Percentiles rank a stretch among this genome's conserved stretches.
These are phyloP conservation scores for Didymella sp. DNA, from an alignment of 2,329 filamentous ascomycete genomes.

Conservation along the genomic window DNA sequence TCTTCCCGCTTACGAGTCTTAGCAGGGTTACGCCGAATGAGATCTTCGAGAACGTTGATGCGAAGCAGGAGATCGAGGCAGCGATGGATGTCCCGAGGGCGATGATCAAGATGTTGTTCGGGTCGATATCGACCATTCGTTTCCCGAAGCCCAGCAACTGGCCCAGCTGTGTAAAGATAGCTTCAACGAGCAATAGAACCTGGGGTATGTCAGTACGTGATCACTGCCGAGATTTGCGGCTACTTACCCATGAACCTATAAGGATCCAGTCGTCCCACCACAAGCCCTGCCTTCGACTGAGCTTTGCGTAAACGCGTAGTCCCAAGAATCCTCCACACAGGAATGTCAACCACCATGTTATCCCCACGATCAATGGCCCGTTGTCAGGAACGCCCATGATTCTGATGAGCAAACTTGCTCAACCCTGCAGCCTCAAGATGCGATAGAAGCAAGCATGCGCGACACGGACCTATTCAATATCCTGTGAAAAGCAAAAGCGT, in stretches of 20 bases:
- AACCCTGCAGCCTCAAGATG: neutral
- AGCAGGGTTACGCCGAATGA: conserved; percentile 41
- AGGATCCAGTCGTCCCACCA: conserved; percentile 45
- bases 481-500: conserved; percentile 4
- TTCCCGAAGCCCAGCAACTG: conserved; percentile 35
- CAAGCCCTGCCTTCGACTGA: conserved; percentile 32
- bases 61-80: conserved; percentile 36
- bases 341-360: conserved; percentile 36
- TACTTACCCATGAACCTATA: conserved; percentile 34
- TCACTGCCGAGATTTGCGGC: neutral
- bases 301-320: conserved; percentile 38
- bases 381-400: conserved; percentile 27
- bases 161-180: conserved; percentile 30
- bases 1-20: conserved; percentile 25
- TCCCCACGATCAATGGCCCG: conserved; percentile 33
- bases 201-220: conserved; percentile 14
- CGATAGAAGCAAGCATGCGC: conserved; percentile 1
- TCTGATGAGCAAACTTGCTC: conserved; percentile 1
- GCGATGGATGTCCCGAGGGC: conserved; percentile 25
- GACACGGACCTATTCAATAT: conserved; percentile 5
- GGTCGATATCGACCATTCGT: conserved; percentile 26
- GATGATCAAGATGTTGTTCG: conserved; percentile 26
- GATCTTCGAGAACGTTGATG: conserved; percentile 37
- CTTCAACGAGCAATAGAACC: conserved; percentile 32
- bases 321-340: conserved; percentile 32